phyloP scores from a whole-genome alignment of 352 stramenopile genomes.

The Globisporangium radiosum region DNA sequence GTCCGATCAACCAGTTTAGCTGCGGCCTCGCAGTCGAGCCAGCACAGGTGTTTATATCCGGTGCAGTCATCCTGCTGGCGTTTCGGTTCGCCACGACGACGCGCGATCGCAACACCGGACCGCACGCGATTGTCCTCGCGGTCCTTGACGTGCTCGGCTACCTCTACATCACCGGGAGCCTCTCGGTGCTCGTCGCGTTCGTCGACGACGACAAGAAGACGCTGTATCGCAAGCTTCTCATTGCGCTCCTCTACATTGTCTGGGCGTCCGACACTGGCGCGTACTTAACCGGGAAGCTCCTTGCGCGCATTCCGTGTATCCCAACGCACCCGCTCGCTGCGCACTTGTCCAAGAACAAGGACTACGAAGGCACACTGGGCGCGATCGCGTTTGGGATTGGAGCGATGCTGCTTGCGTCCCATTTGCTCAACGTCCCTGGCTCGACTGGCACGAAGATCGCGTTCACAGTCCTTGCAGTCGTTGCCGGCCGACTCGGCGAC shows the following conservation, averaged over 20 bases:
- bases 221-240: slow-evolving; percentile 54
- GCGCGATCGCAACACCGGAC: slow-evolving; percentile 1
- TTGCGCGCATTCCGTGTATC: slow-evolving; percentile 82
- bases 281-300: slow-evolving; percentile 90
- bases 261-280: slow-evolving; percentile 89
- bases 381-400: slow-evolving; percentile 81
- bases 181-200: slow-evolving; percentile 58
- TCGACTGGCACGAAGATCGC: slow-evolving; percentile 73
- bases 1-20: slow-evolving; percentile 63
- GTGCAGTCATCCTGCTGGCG: slow-evolving; percentile 47
- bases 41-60: slow-evolving; percentile 40
- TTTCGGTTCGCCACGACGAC: slow-evolving; percentile 25
- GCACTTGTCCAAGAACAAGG: slow-evolving; percentile 93
- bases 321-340: slow-evolving; percentile 81
- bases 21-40: slow-evolving; percentile 45
- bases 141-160: slow-evolving; percentile 62
- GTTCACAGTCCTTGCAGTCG: slow-evolving; percentile 86
- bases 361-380: slow-evolving; percentile 91
- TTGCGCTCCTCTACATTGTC: slow-evolving; percentile 63
- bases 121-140: slow-evolving; percentile 30
- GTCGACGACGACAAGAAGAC: slow-evolving; percentile 51
- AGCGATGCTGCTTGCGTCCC: slow-evolving; percentile 76
- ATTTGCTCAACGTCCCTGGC: slow-evolving; percentile 74
- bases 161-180: slow-evolving; percentile 61
- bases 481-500: slow-evolving; percentile 92